These are phyloP conservation scores for Pseudocercospora musae DNA, from an alignment of 2,329 filamentous ascomycete species.

Conservation along the genomic window DNA sequence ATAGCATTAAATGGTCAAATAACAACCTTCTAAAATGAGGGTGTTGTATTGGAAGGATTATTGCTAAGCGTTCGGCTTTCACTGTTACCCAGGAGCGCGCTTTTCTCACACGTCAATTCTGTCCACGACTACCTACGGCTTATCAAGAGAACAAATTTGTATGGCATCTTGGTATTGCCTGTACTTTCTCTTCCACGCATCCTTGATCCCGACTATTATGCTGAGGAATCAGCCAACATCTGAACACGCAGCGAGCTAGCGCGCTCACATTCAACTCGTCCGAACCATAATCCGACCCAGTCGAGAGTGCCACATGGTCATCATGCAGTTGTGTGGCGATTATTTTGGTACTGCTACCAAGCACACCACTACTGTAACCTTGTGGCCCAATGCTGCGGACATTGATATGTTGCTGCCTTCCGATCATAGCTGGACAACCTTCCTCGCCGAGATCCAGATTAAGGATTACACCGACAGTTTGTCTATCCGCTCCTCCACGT, in stretches of 20 bases:
- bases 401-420: conserved; percentile 22
- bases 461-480: background rate
- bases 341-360: conserved; percentile 27
- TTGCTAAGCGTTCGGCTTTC: background rate
- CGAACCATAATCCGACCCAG: conserved; percentile 41
- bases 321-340: conserved; percentile 41
- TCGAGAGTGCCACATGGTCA: conserved; percentile 43
- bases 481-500: conserved; percentile 22
- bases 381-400: conserved; percentile 42
- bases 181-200: conserved; percentile 52
- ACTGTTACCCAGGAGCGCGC: conserved; percentile 21
- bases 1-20: no score
- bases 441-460: conserved; percentile 17
- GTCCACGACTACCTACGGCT: conserved; percentile 44
- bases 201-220: conserved; percentile 49
- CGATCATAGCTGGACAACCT: conserved; percentile 24
- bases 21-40: no score
- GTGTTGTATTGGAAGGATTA: background rate
- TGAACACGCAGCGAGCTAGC: conserved; percentile 40
- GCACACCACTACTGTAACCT: background rate
- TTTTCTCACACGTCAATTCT: conserved; percentile 44
- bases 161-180: conserved; percentile 48
- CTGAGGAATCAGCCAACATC: conserved; percentile 45
- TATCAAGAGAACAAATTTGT: conserved; percentile 37
- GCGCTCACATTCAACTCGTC: conserved; percentile 40